phyloP scores from a whole-genome alignment of 2,329 filamentous ascomycete genomes.

The Pyrenophora tritici-repentis region DNA sequence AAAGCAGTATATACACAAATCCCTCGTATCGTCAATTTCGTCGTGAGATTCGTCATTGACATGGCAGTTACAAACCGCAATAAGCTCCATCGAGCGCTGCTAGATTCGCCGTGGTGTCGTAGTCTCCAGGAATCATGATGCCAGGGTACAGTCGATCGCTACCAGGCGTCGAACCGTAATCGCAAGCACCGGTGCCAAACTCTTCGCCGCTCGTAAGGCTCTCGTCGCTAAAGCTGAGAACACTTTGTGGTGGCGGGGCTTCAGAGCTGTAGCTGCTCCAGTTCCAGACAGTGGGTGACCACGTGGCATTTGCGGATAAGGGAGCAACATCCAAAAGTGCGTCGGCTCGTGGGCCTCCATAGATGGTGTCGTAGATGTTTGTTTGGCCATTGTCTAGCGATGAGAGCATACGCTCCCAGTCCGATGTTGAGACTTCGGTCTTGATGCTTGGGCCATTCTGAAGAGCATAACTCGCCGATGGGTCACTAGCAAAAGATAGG shows the following conservation, averaged over 20 bases:
- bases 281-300: slow-evolving; percentile 46
- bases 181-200: slow-evolving; percentile 39
- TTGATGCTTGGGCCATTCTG: slow-evolving; percentile 46
- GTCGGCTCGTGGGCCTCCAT: slow-evolving; percentile 64
- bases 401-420: slow-evolving; percentile 83
- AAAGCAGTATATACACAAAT: not conserved
- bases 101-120: slow-evolving; percentile 37
- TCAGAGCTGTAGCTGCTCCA: slow-evolving; percentile 34
- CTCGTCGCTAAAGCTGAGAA: slow-evolving; percentile 65
- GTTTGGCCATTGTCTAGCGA: slow-evolving; percentile 78
- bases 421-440: slow-evolving; percentile 62
- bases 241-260: slow-evolving; percentile 55
- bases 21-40: not conserved
- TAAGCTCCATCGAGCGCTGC: slow-evolving; percentile 49
- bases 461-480: slow-evolving; percentile 37
- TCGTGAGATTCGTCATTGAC: not conserved
- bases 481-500: slow-evolving; percentile 53
- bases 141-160: slow-evolving; percentile 42
- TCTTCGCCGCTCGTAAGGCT: slow-evolving; percentile 60
- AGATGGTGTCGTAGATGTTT: slow-evolving; percentile 85
- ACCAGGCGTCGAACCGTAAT: slow-evolving; percentile 36
- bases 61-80: slow-evolving; percentile 38
- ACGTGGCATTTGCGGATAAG: slow-evolving; percentile 38
- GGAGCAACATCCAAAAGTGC: slow-evolving; percentile 43
- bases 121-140: slow-evolving; percentile 42